Base-by-base conservation (phyloP, 768 basidiomycete genomes). In the Suillus fuscotomentosus region DNA sequence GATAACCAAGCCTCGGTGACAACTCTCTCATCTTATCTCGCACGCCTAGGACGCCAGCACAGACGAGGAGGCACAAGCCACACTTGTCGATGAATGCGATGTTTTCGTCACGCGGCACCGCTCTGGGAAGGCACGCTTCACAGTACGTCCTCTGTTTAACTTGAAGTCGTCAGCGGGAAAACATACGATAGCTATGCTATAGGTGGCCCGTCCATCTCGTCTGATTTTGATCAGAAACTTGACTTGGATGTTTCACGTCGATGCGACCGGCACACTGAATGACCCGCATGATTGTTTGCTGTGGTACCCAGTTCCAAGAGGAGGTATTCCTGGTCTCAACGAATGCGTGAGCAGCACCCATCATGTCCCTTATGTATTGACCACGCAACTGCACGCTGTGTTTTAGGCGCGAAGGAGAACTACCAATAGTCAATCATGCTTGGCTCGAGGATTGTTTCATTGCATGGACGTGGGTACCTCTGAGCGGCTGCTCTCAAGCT, bases 361-460 rank as follows among this genome's bases (percentile, higher is more conserved):
- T 51, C 24, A 27, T 9, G 24, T 24, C 24, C 24, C 24, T 24
- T 24, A 24, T 24, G 24, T 24, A 24, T 24, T 24, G 24, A 24
- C 24, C 24, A 24, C 24, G 24, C 24, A 24, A 24, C 24, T 24
- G 24, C 24, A 24, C 24, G 24, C 24, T 24, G 24, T 24, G 24
- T 24, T 24, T 24, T 24, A 24, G 24, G 24, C 24, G 24, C 24
- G 24, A 24, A 24, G 24, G 24, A 24, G 41, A 53, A 42, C 6
- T 96, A 66, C 89, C 93, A 0, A 81, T 95, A 64, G 90, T 96
- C 13, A 97, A 95, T 69, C 95, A 98, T 69, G 82, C 84, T 0
- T 97, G 94, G 94, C 81, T 97, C 3, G 95, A 97, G 71, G 93
- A 95, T 66, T 96, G 93, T 72, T 91, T 95, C 71, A 76, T 87